Conservation (phyloP, 2,329 filamentous ascomycete species). For the Nigrospora sphaerica region DNA sequence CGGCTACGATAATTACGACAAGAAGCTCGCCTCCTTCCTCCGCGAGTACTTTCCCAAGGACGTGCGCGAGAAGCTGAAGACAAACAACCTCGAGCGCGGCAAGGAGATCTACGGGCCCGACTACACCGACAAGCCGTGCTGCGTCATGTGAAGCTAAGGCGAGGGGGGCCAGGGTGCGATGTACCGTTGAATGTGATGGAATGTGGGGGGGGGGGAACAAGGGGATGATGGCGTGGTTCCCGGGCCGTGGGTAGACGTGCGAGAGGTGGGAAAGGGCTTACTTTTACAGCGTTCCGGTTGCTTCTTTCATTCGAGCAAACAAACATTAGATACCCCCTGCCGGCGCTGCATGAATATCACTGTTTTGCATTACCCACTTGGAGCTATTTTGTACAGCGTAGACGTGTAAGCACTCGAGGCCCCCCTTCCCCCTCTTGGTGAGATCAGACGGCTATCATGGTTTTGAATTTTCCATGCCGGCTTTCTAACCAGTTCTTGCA, state of each 20-base stretch:
- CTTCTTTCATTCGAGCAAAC: neutral
- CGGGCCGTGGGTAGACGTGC: neutral
- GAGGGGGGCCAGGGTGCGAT: too few species aligned
- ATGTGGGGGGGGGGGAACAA: neutral
- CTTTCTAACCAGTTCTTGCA: too few species aligned
- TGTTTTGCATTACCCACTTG: too few species aligned
- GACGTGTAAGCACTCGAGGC: too few species aligned
- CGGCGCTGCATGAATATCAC: too few species aligned
- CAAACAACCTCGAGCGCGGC: conserved; percentile 70
- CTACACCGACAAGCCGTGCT: conserved; percentile 53
- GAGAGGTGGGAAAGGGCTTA: neutral
- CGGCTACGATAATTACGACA: conserved; percentile 64
- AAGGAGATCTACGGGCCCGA: conserved; percentile 63
- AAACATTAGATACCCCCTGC: too few species aligned
- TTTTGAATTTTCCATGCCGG: too few species aligned
- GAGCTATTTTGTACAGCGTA: too few species aligned
- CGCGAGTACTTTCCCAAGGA: conserved; percentile 70
- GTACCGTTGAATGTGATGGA: too few species aligned
- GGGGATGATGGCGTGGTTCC: neutral
- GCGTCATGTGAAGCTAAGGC: conserved; percentile 45
- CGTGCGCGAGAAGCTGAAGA: conserved; percentile 57
- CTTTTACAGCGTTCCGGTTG: neutral
- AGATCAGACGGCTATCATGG: too few species aligned
- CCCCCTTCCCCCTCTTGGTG: too few species aligned
- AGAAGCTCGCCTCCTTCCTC: conserved; percentile 59